These are phyloP conservation scores for Fusarium nodosum DNA, from an alignment of 2,329 filamentous ascomycete species.

Conservation along the genomic window DNA sequence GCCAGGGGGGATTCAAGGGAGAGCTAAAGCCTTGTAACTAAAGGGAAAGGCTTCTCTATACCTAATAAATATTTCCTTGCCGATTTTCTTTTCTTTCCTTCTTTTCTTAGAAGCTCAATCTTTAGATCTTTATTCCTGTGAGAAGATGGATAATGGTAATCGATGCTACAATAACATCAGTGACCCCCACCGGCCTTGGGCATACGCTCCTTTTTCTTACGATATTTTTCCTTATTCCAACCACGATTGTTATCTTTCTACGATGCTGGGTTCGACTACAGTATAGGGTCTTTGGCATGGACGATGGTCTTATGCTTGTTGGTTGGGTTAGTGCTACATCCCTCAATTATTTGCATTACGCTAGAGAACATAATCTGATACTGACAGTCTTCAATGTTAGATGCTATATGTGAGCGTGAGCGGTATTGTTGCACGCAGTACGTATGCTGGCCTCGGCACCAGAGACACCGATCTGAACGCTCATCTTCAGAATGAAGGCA, in stretches of 20 bases:
- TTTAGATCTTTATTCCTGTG: too few relatives aligned
- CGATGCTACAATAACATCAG: not conserved
- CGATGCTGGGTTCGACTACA: constrained; percentile 6
- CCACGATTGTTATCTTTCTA: not conserved
- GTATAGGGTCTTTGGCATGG: constrained; percentile 14
- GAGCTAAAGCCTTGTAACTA: too few relatives aligned
- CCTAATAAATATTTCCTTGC: too few relatives aligned
- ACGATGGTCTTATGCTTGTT: constrained; percentile 24
- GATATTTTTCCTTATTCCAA: constrained; percentile 1
- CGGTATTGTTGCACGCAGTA: constrained; percentile 4
- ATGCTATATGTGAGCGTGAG: constrained; percentile 8
- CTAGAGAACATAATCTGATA: too few relatives aligned
- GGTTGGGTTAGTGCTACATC: constrained; percentile 17
- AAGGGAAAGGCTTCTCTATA: too few relatives aligned
- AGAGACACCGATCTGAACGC: constrained; percentile 14
- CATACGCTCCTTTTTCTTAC: constrained; percentile 11
- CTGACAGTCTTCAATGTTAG: not conserved
- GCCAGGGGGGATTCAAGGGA: too few relatives aligned
- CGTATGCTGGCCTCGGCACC: constrained; percentile 16
- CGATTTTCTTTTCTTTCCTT: too few relatives aligned
- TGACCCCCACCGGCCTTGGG: constrained; percentile 16
- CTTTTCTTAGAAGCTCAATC: too few relatives aligned
- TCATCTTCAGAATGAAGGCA: not conserved
- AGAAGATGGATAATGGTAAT: too few relatives aligned
- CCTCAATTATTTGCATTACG: not conserved